Evolutionary conservation across 2,329 filamentous ascomycete species (phyloP), one percentile per base, ranked within the genome.

Genomic region (Nothomitra cinnamomea): DNA sequence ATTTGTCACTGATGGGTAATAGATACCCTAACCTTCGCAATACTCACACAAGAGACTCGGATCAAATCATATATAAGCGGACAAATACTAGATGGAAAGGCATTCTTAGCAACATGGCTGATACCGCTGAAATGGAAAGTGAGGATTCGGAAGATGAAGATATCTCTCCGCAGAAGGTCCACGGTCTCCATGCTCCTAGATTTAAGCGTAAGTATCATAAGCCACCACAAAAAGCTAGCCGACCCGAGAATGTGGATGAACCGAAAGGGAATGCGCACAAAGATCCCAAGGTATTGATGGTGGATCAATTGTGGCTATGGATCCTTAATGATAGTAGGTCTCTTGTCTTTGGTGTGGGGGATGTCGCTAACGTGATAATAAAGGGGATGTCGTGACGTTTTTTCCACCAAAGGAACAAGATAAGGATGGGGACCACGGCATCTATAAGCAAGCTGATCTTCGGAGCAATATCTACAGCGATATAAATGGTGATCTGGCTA

Each of bases 51-150:
- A 67, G 79, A 17, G 80, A 83, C 42, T 77, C 80, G 43, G 79
- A 83, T 42, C 79, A 83, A 61, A 82, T 83, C 75, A 64, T 83
- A 5, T 83, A 82, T 63, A 83, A 83, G 58, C 59, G 67, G 1
- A 69, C 82, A 1, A 80, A 77, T 1, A 79, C 78, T 58, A 67
- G 75, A 54, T 64, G 71, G 56, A 65, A 58, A 52, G 12, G 28
- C 51, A 19, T 25, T 41, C 10, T 21, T 28, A 55, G 55, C 22
- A 56, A 60, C 0, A 69, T 73, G 1, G 63, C 67, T 2, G 65
- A 67, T 0, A 58, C 58, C 0, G 58, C 55, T 8, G 63, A 45
- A 22, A 17, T 12, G 13, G 42, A 22, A 22, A 22, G 19, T 19
- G 42, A 45, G 5, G 42, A 12, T 22, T 19, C 15, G 21, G 42